These are phyloP conservation scores for Eleusine indica DNA, from an alignment of 176 grass and related monocot genomes.

Conservation along the genomic window DNA sequence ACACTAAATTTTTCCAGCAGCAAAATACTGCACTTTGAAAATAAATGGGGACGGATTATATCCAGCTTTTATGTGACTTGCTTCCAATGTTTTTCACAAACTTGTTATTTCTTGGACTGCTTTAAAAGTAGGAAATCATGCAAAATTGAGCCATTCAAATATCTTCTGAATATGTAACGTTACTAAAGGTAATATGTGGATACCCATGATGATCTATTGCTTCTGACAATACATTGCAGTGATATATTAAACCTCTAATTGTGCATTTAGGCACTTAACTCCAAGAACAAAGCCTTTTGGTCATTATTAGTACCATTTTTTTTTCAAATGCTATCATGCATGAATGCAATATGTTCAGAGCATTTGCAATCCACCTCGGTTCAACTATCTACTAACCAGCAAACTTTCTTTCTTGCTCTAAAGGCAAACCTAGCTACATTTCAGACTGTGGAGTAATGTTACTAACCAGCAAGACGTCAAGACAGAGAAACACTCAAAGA, in stretches of 20 bases:
- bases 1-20: neutral
- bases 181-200: conserved; percentile 3
- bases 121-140: neutral
- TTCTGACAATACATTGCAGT: neutral
- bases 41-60: neutral
- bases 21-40: conserved; percentile 16
- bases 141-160: neutral
- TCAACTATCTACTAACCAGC: conserved; percentile 7
- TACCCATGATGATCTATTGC: neutral
- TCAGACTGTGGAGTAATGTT: neutral
- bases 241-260: neutral
- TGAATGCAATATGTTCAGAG: conserved; percentile 4
- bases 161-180: conserved; percentile 11
- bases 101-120: neutral
- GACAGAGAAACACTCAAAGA: conserved; percentile 10
- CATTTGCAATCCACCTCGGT: neutral
- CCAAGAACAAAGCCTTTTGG: neutral
- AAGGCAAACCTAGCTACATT: conserved; percentile 15
- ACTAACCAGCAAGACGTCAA: neutral
- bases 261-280: conserved; percentile 28
- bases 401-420: neutral
- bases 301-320: conserved; percentile 14
- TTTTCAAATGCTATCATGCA: neutral
- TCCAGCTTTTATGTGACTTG: conserved; percentile 5
- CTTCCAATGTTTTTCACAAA: conserved; percentile 23